phyloP scores from a whole-genome alignment of 495 filamentous ascomycete genomes.

The Hypoxylon lenormandii region DNA sequence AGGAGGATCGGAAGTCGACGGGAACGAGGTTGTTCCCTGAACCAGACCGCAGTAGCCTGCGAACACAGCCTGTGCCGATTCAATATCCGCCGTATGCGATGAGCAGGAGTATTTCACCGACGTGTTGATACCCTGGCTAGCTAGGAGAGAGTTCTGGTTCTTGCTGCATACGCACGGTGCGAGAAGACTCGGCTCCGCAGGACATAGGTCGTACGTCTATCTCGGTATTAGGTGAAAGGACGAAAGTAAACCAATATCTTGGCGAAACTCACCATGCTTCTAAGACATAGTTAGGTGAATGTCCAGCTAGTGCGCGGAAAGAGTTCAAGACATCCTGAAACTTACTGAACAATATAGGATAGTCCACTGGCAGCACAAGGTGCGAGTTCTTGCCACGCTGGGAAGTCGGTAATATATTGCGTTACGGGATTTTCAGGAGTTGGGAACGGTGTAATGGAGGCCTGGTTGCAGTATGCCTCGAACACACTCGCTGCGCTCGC shows the following conservation, averaged over 20 bases:
- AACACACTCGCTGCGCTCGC: conserved; percentile 59
- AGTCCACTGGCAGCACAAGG: conserved; percentile 59
- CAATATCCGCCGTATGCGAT: conserved; percentile 55
- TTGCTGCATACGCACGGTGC: conserved; percentile 63
- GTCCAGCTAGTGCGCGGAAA: neutral
- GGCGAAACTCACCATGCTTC: conserved; percentile 53
- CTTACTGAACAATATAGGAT: conserved; percentile 55
- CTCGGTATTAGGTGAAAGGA: conserved; percentile 24
- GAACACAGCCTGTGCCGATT: conserved; percentile 62
- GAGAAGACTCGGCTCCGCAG: conserved; percentile 54
- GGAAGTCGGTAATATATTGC: conserved; percentile 62
- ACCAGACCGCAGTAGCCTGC: conserved; percentile 62
- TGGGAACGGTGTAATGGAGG: conserved; percentile 49
- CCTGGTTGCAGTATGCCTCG: conserved; percentile 62
- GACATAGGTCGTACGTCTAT: conserved; percentile 53
- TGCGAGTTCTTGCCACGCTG: conserved; percentile 57
- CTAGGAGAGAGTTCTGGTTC: conserved; percentile 57
- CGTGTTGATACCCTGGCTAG: conserved; percentile 56
- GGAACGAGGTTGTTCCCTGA: conserved; percentile 60
- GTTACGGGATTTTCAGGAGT: conserved; percentile 55
- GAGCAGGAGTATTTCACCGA: conserved; percentile 58
- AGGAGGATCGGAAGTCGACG: conserved; percentile 57
- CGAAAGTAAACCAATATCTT: neutral
- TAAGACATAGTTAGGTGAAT: conserved; percentile 39
- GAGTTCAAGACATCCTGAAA: neutral